phyloP scores from a whole-genome alignment of 176 grass and related monocot genomes.

The Triticum monococcum region DNA sequence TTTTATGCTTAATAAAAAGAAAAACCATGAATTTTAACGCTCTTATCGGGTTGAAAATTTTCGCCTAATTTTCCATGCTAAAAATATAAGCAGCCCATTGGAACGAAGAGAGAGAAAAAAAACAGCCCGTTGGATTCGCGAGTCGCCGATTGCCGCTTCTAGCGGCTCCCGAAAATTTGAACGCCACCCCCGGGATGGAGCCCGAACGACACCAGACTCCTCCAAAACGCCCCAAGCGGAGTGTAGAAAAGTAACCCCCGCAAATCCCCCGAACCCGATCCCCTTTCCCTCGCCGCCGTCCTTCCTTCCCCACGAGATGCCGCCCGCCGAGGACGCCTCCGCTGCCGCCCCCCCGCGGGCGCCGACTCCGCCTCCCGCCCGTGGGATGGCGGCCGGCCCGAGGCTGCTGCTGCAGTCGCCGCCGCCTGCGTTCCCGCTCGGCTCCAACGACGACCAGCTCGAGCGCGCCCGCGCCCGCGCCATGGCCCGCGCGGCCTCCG shows the following conservation, averaged over 20 bases:
- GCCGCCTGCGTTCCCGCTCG: slow-evolving; percentile 58
- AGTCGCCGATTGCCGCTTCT: neutral
- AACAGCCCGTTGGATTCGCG: no score
- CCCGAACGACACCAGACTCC: no score
- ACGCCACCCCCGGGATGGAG: neutral
- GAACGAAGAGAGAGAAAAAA: no score
- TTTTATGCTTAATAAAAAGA: no score
- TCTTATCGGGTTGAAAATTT: no score
- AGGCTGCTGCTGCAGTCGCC: slow-evolving; percentile 63
- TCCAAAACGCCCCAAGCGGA: neutral
- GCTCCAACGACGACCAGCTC: slow-evolving; percentile 85
- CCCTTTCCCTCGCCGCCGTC: neutral
- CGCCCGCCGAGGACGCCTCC: neutral
- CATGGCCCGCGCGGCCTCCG: slow-evolving; percentile 53
- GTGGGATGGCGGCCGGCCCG: slow-evolving; percentile 26
- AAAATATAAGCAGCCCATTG: no score
- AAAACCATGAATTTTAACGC: no score
- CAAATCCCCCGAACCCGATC: neutral
- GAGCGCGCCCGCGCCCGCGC: slow-evolving; percentile 82
- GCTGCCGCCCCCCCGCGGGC: neutral
- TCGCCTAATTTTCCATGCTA: no score
- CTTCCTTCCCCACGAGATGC: slow-evolving; percentile 18
- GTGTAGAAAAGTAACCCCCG: no score
- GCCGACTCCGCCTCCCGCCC: slow-evolving; percentile 19
- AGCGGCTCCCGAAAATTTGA: neutral